These are phyloP conservation scores for Lachancea kluyveri DNA, from an alignment of 805 yeast genomes.

Conservation along the genomic window DNA sequence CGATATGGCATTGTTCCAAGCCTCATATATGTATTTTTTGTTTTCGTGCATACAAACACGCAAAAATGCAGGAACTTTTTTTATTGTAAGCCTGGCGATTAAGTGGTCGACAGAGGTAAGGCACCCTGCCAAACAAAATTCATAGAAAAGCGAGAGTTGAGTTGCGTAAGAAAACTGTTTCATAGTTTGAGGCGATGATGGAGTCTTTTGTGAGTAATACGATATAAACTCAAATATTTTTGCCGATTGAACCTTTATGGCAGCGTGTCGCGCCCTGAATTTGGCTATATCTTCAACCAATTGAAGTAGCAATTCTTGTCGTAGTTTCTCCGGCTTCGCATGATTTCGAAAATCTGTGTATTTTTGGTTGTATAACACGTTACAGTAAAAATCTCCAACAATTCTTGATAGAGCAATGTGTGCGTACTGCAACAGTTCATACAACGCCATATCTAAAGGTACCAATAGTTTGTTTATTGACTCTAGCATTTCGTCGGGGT, in stretches of 20 bases:
- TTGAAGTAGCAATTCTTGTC: slow-evolving; percentile 14
- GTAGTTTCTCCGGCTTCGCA: slow-evolving; percentile 18
- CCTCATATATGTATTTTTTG: slow-evolving; percentile 1
- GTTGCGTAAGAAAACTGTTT: neutral
- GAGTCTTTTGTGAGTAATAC: slow-evolving; percentile 1
- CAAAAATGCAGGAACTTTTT: slow-evolving; percentile 1
- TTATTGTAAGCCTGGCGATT: slow-evolving; percentile 6
- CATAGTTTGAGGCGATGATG: neutral
- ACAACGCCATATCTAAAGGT: neutral
- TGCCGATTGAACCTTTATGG: slow-evolving; percentile 19
- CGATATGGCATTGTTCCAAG: slow-evolving; percentile 6
- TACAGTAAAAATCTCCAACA: slow-evolving; percentile 12
- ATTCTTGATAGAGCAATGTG: slow-evolving; percentile 2
- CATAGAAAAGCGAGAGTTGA: slow-evolving; percentile 1
- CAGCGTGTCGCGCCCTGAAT: slow-evolving; percentile 13
- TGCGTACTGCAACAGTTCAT: slow-evolving; percentile 1
- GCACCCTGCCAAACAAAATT: slow-evolving; percentile 4
- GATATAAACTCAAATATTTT: slow-evolving; percentile 16
- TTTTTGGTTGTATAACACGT: slow-evolving; percentile 21
- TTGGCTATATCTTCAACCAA: slow-evolving; percentile 13
- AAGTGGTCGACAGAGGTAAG: slow-evolving; percentile 8
- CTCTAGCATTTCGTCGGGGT: slow-evolving; percentile 6
- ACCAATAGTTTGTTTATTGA: slow-evolving; percentile 1
- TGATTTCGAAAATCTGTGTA: slow-evolving; percentile 24
- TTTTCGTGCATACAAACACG: slow-evolving; percentile 1